Percentiles rank a stretch among this genome's conserved stretches.
Conservation (phyloP, 2,329 filamentous ascomycete genomes). For the Colletotrichum gigasporum region DNA sequence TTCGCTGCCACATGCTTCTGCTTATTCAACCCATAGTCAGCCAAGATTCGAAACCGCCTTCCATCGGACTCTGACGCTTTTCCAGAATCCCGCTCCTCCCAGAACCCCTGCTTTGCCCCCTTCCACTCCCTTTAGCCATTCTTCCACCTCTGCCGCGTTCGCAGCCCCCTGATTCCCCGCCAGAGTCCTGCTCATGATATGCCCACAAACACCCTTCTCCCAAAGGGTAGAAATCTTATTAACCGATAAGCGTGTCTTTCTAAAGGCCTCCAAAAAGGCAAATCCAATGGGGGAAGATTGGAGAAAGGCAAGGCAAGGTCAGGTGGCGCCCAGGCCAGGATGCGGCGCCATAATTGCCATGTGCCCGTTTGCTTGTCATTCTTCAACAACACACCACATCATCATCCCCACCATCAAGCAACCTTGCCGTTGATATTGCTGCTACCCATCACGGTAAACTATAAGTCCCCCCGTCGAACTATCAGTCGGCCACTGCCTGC, state of each 20-base stretch:
- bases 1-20: conserved; percentile 27
- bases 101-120: background rate
- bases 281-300: background rate
- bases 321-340: background rate
- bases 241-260: no score
- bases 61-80: conserved; percentile 11
- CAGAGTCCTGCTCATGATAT: no score
- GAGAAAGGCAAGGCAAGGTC: background rate
- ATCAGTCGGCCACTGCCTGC: background rate
- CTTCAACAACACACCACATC: background rate
- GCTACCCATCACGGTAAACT: background rate
- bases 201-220: background rate
- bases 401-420: background rate
- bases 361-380: conserved; percentile 6
- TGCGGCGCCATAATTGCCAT: background rate
- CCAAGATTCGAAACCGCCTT: conserved; percentile 30
- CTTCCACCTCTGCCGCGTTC: background rate
- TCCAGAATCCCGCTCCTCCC: conserved; percentile 12
- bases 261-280: no score
- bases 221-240: no score
- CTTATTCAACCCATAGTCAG: conserved; percentile 27
- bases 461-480: background rate
- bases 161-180: background rate
- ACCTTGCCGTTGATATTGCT: background rate
- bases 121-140: background rate